A percentile compares a stretch with the other conserved stretches of the same genome.
Evolutionary conservation across 495 filamentous ascomycete species (phyloP).

Genomic region (Trichocladium uniseriatum): DNA sequence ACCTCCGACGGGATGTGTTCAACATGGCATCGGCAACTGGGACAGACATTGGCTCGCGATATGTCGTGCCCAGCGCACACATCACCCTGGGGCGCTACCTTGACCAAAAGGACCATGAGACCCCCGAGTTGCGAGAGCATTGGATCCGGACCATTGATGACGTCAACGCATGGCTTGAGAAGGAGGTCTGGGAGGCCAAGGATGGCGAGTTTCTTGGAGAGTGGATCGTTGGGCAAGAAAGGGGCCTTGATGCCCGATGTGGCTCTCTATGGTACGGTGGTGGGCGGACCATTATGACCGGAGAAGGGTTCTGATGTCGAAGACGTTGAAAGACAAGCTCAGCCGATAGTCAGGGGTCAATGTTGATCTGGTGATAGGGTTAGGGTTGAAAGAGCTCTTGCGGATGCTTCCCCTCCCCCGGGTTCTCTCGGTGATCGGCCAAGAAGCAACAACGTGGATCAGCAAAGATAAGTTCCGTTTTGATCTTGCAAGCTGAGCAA

Average conservation of each 20-base stretch:
- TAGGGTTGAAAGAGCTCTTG: too few species aligned
- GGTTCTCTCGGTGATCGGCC: background rate
- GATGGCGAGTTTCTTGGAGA: slow-evolving; percentile 35
- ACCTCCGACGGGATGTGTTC: slow-evolving; percentile 73
- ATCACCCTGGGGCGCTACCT: slow-evolving; percentile 79
- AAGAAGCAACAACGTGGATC: too few species aligned
- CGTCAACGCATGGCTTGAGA: slow-evolving; percentile 62
- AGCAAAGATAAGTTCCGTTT: too few species aligned
- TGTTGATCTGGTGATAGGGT: too few species aligned
- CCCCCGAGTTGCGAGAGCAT: slow-evolving; percentile 39
- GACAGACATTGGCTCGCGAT: slow-evolving; percentile 58
- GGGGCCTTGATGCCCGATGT: slow-evolving; percentile 57
- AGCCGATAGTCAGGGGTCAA: too few species aligned
- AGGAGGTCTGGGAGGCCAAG: slow-evolving; percentile 54
- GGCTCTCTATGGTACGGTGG: slow-evolving; percentile 81
- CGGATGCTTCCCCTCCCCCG: too few species aligned
- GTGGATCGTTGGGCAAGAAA: slow-evolving; percentile 73
- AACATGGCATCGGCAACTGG: slow-evolving; percentile 47
- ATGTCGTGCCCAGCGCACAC: slow-evolving; percentile 80
- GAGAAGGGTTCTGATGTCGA: slow-evolving; percentile 47
- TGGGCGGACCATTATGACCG: slow-evolving; percentile 52
- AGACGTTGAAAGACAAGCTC: too few species aligned
- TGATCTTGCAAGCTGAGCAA: too few species aligned
- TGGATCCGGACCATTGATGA: slow-evolving; percentile 62
- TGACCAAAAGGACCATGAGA: slow-evolving; percentile 39